Base-by-base conservation (phyloP, 768 basidiomycete species). In the Suillus spraguei region DNA sequence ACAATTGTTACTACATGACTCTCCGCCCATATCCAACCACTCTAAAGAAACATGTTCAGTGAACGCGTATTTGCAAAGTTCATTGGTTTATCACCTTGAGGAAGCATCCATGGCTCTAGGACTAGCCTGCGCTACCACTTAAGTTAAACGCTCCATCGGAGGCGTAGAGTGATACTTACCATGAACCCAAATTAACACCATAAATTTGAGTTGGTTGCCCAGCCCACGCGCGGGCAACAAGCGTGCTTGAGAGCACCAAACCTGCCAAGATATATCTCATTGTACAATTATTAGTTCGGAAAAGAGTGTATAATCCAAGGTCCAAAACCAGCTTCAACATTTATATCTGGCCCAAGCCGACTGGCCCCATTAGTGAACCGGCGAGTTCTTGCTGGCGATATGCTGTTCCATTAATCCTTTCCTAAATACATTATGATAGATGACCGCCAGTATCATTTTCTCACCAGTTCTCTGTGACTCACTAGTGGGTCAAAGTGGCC, bases 31-130 rank as follows among this genome's bases (percentile, higher is more conserved):
- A 9, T 78, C 71, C 2, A 74, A 24, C 92, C 91, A 94, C 80
- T 83, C 91, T 88, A 66, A 2, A 17, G 17, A 24, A 46, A 46
- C 56, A 3, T 20, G 24, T 66, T 64, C 60, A 54, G 58, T 62
- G 0, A 39, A 47, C 52, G 1, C 5, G 17, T 56, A 0, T 17
- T 7, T 4, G 14, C 22, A 32, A 20, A 52, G 6, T 11, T 28
- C 41, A 33, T 10, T 20, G 7, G 9, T 0, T 16, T 1, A 17
- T 60, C 64, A 87, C 87, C 88, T 72, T 80, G 76, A 10, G 90
- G 90, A 49, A 91, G 79, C 90, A 93, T 93, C 91, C 91, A 93
- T n/a, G 90, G 69, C 69, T 93, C 91, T 5, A 91, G 73, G 0
- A 93, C 73, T 58, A 93, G 80, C 91, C 91, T 92, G 61, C 22